These are phyloP conservation scores for Candida arabinofermentans DNA, from an alignment of 805 yeast species.

Conservation along the genomic window DNA sequence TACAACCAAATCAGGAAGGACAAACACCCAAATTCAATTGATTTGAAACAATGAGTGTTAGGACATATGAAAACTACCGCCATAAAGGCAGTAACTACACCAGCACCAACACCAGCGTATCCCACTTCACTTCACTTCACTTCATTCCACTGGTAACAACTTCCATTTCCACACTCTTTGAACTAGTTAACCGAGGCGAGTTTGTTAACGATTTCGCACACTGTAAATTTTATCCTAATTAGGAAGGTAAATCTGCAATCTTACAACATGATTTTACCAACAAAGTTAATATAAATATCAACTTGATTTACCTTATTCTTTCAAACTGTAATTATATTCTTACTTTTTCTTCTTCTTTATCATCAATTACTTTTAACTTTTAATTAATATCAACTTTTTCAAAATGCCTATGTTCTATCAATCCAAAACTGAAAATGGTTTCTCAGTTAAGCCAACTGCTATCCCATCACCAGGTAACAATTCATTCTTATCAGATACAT, in stretches of 20 bases:
- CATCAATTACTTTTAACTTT: neutral
- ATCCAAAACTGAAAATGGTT: conserved; percentile 47
- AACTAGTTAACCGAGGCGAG: no score
- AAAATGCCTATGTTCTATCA: conserved; percentile 54
- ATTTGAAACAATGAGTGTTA: no score
- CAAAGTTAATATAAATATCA: conserved; percentile 5
- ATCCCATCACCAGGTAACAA: conserved; percentile 65
- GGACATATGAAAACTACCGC: no score
- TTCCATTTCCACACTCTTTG: neutral
- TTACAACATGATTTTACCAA: neutral
- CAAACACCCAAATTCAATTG: no score
- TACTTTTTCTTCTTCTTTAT: neutral
- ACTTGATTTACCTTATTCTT: neutral
- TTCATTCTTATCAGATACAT: conserved; percentile 64
- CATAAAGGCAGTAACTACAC: no score
- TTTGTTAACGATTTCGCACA: neutral
- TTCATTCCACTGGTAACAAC: neutral
- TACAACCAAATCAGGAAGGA: no score
- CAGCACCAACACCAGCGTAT: no score
- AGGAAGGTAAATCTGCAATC: conserved; percentile 6
- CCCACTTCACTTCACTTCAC: no score
- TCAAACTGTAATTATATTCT: neutral
- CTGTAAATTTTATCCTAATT: conserved; percentile 13
- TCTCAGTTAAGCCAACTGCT: conserved; percentile 50
- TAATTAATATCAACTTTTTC: neutral